A percentile compares a stretch with the other conserved stretches of the same genome.
These are phyloP conservation scores for Cryoendolithus antarcticus DNA, from an alignment of 2,329 filamentous ascomycete species.

Conservation along the genomic window DNA sequence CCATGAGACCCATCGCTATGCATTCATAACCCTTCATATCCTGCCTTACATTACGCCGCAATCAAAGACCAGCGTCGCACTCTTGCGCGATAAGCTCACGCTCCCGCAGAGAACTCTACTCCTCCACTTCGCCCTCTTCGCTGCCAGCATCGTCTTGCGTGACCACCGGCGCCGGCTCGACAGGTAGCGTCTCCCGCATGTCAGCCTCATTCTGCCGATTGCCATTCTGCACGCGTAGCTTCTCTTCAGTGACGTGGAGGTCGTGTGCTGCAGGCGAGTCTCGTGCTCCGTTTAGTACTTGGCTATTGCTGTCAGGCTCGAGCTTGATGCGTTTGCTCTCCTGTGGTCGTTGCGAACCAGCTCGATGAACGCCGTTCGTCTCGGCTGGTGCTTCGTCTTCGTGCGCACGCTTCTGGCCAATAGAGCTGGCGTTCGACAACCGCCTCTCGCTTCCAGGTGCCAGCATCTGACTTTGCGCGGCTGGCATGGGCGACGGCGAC, in stretches of 20 bases:
- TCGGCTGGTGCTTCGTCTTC: slow-evolving; percentile 9
- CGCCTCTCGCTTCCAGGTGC: slow-evolving; percentile 20
- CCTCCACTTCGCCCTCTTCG: slow-evolving; percentile 37
- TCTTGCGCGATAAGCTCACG: too few relatives aligned
- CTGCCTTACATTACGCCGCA: too few relatives aligned
- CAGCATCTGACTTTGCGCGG: slow-evolving; percentile 8
- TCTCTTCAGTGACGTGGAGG: slow-evolving; percentile 17
- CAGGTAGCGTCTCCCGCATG: neutral
- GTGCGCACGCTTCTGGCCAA: slow-evolving; percentile 18
- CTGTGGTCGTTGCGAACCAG: neutral
- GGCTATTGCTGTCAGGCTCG: slow-evolving; percentile 4
- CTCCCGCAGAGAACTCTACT: slow-evolving; percentile 18
- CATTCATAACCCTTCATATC: too few relatives aligned
- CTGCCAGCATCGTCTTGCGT: slow-evolving; percentile 23
- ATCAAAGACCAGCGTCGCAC: too few relatives aligned
- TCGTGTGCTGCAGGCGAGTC: slow-evolving; percentile 9
- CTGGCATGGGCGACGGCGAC: slow-evolving; percentile 10
- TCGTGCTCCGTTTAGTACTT: slow-evolving; percentile 5
- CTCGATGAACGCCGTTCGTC: slow-evolving; percentile 8
- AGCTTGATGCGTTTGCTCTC: slow-evolving; percentile 4
- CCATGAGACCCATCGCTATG: too few relatives aligned
- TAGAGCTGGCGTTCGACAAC: slow-evolving; percentile 17
- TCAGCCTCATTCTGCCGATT: slow-evolving; percentile 16
- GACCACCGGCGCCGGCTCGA: slow-evolving; percentile 6
- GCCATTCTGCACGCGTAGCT: slow-evolving; percentile 16